Evolutionary conservation across 2,329 filamentous ascomycete genomes (phyloP), one percentile per base, ranked within the genome.

Genomic region (Epicoccum sorghinum): DNA sequence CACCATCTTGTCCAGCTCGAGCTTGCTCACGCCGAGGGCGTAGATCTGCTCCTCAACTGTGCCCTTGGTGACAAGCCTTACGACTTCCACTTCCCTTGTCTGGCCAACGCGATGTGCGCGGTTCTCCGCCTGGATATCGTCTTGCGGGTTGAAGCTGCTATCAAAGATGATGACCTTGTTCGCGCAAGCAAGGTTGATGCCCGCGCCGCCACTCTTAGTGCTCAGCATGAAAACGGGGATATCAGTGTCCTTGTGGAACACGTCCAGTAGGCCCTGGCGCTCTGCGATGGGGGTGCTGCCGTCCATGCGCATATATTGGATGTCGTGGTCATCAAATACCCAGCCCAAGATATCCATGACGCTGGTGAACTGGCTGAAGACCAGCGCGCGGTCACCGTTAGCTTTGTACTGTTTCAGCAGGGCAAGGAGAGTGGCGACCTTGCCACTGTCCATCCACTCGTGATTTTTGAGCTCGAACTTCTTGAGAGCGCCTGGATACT

Each of bases 111-210:
- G 89, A 76, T 99, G 95, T 0, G 95, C 95, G 14, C 95, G 88
- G 73, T 99, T 98, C 79, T 98, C 95, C 0, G 95, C 95, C 74
- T 99, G 95, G n/a, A 96, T 87, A 70, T 99, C 95, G 64, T 98
- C 93, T 71, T 99, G 95, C 0, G 95, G 95, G 66, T 99, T 99
- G 78, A 97, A 96, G n/a, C 88, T 91, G 60, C 90, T 89, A 75
- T 99, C 95, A 72, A 98, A 97, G 68, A 99, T 95, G 75, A 99
- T 86, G 64, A 99, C 93, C 77, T 97, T 98, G 79, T 98, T 98
- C 4, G 95, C 95, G 32, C 89, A 90, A 7, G 93, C 95, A 49
- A 99, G 78, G 75, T 99, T 99, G 78, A 99, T 96, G 36, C 95
- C 95, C 0, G 93, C 95, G n/a, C 95, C 95, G 47, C 95, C 95